Evolutionary conservation across 805 yeast genomes (phyloP).

Genomic region (Cyberlindnera maclurae): DNA sequence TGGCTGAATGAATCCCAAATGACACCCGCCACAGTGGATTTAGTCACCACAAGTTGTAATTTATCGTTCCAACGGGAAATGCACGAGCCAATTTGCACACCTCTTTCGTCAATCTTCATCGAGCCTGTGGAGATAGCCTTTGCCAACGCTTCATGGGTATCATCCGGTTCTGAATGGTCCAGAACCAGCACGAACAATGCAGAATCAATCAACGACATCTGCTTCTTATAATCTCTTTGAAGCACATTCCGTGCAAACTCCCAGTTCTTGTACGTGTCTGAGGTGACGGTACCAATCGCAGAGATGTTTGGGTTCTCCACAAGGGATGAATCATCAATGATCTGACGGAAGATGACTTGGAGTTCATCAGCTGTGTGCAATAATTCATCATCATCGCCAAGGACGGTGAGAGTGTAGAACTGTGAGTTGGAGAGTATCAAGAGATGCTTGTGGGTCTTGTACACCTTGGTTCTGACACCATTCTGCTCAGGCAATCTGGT

Average conservation of each 20-base stretch:
- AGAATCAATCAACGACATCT: slow-evolving; percentile 49
- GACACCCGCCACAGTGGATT: slow-evolving; percentile 82
- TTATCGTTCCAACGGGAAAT: slow-evolving; percentile 91
- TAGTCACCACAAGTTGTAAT: slow-evolving; percentile 73
- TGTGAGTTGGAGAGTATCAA: slow-evolving; percentile 75
- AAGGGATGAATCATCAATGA: slow-evolving; percentile 58
- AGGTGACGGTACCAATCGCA: slow-evolving; percentile 81
- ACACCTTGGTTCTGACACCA: slow-evolving; percentile 73
- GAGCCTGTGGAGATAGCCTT: slow-evolving; percentile 82
- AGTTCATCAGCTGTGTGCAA: slow-evolving; percentile 62
- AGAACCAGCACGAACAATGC: slow-evolving; percentile 76
- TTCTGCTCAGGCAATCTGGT: slow-evolving; percentile 45
- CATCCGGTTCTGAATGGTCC: slow-evolving; percentile 63
- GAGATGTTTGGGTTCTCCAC: slow-evolving; percentile 55
- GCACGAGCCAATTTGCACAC: slow-evolving; percentile 88
- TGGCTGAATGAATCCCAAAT: slow-evolving; percentile 89
- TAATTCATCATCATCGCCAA: slow-evolving; percentile 59
- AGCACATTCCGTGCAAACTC: slow-evolving; percentile 56
- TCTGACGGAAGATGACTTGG: slow-evolving; percentile 54
- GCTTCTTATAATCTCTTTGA: slow-evolving; percentile 31
- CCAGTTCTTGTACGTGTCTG: slow-evolving; percentile 84
- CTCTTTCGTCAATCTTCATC: slow-evolving; percentile 56
- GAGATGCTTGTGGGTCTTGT: slow-evolving; percentile 59
- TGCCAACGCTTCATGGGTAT: slow-evolving; percentile 30
- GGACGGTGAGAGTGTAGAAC: slow-evolving; percentile 81